Percentiles rank a stretch among this genome's conserved stretches.
Conservation (phyloP, 2,329 filamentous ascomycete species). For the Chaetomium sp. region DNA sequence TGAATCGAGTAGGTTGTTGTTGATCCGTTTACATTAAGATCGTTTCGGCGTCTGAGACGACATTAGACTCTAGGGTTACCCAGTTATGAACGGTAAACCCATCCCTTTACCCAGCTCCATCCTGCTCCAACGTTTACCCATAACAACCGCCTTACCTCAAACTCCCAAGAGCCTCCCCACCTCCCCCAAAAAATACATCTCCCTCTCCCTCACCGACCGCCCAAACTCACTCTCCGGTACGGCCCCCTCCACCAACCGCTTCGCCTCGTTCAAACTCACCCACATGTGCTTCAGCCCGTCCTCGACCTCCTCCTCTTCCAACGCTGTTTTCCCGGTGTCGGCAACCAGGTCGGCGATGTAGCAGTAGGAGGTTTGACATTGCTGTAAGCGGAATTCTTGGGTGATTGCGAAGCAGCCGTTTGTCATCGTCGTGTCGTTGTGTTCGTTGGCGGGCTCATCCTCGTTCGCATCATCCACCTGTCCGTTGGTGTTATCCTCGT, state of each 20-base stretch:
- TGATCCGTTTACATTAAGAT: no score
- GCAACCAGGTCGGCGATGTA: slow-evolving; percentile 7
- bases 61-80: no score
- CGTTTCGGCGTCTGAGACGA: no score
- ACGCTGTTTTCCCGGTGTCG: neutral
- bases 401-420: slow-evolving; percentile 1
- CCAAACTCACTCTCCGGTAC: slow-evolving; percentile 10
- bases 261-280: slow-evolving; percentile 7
- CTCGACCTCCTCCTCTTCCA: slow-evolving; percentile 7
- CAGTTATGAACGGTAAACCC: no score
- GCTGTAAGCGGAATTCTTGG: slow-evolving; percentile 8
- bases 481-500: no score
- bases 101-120: no score
- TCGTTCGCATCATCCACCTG: no score
- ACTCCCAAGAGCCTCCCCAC: neutral
- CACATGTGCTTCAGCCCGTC: slow-evolving; percentile 9
- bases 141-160: no score
- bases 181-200: slow-evolving; percentile 1
- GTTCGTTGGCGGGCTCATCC: no score
- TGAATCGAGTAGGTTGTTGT: no score
- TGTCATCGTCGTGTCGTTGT: no score
- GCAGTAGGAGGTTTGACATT: slow-evolving; percentile 8
- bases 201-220: slow-evolving; percentile 8
- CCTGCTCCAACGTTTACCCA: no score
- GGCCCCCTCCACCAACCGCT: neutral